Percentiles rank a stretch among this genome's conserved stretches.
Conservation (phyloP, 2,329 filamentous ascomycete species). For the Aspergillus niger region DNA sequence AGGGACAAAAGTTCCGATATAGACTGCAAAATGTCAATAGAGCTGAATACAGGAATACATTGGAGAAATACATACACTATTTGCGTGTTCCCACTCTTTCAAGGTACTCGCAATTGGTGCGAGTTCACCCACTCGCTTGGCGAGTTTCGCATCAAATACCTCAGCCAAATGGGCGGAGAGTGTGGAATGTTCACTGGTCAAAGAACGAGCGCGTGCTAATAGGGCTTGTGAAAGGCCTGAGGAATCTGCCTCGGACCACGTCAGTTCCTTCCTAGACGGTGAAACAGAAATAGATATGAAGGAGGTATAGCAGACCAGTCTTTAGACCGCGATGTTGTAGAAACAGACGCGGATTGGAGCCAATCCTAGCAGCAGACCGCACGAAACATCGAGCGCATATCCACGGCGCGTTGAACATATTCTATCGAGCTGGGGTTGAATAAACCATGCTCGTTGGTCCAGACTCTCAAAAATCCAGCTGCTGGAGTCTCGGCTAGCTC, state of each 20-base stretch:
- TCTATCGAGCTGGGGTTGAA: constrained; percentile 10
- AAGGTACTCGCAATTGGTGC: constrained; percentile 55
- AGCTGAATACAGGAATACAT: not conserved
- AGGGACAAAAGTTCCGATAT: constrained; percentile 72
- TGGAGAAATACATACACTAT: constrained; percentile 48
- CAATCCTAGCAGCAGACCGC: constrained; percentile 39
- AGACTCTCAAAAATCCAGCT: not conserved
- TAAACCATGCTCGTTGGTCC: not conserved
- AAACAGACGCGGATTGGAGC: constrained; percentile 27
- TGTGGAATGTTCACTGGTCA: constrained; percentile 58
- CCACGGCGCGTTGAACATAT: constrained; percentile 47
- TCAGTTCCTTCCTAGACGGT: not conserved
- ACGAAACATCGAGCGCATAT: constrained; percentile 52
- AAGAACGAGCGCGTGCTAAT: constrained; percentile 56
- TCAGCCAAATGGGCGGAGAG: constrained; percentile 55
- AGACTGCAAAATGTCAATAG: constrained; percentile 41
- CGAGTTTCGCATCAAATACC: constrained; percentile 57
- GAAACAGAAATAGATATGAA: constrained; percentile 21
- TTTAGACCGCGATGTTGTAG: constrained; percentile 29
- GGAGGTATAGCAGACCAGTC: constrained; percentile 34
- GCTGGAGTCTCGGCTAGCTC: not conserved
- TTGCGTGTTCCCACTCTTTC: constrained; percentile 60
- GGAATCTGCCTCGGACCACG: constrained; percentile 21
- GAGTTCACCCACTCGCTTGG: constrained; percentile 61
- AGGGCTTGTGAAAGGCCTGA: constrained; percentile 55